Evolutionary conservation across 2,329 filamentous ascomycete genomes (phyloP), one percentile per base, ranked within the genome.

Genomic region (Colletotrichum incanum): DNA sequence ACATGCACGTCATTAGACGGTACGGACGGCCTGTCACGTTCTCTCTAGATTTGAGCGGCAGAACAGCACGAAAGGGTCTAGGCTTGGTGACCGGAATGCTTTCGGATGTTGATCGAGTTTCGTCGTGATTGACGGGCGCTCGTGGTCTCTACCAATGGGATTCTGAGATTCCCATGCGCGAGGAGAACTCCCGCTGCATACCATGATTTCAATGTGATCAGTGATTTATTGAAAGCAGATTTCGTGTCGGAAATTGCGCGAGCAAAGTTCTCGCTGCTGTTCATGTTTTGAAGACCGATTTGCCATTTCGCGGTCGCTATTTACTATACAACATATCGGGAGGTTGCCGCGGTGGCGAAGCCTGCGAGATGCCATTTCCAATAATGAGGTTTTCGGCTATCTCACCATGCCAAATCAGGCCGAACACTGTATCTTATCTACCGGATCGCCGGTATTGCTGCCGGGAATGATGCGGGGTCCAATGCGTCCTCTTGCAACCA

Each of bases 401-500:
- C 23, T 49, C 41, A 47, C 8, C 31, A 18, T 39, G 45, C 47
- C 60, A 14, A 63, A 63, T 52, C 60, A 34, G 34, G 47, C 34
- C 5, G 20, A 28, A 16, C 18, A n/a, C 52, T 18, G 18, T 54
- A 26, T 34, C 39, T 39, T 56, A 65, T 65, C 62, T 28, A 39
- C 23, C 26, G 41, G 58, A 20, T 11, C 37, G 34, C 34, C 64
- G 47, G 47, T 47, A 62, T 62, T 56, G 47, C 45, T 43, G 41
- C 41, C 23, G 26, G 41, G 41, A 26, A 49, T 23, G 58, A 20
- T 61, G 62, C 62, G 62, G 49, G 61, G 61, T 65, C 18, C 11
- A 43, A 12, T 20, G 4, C 23, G 9, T 8, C 28, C 5, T 23
- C 28, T 23, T 5, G 59, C 9, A 14, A n/a, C 20, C 18, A 12